A percentile compares a stretch with the other conserved stretches of the same genome.
Evolutionary conservation across 2,329 filamentous ascomycete genomes (phyloP).

Genomic region (Trichoderma sp.): DNA sequence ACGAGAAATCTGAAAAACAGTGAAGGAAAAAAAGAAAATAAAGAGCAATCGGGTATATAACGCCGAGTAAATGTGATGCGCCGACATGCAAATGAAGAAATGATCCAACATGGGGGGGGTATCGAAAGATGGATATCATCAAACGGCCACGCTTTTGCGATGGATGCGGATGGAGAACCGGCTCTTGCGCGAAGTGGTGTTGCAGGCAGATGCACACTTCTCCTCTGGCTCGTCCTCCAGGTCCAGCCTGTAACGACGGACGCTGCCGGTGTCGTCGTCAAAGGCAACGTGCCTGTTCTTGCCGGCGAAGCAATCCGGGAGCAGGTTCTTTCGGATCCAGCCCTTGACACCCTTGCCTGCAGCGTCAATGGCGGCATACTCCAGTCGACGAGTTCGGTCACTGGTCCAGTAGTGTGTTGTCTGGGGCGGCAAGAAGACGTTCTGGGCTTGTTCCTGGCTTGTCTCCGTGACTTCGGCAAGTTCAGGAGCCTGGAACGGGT

Average conservation of each 20-base stretch:
- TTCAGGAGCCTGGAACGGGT: conserved; percentile 54
- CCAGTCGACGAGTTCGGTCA: conserved; percentile 61
- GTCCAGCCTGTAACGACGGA: conserved; percentile 63
- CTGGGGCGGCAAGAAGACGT: conserved; percentile 50
- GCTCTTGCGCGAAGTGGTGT: conserved; percentile 32
- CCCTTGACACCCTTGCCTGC: conserved; percentile 62
- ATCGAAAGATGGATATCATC: neutral
- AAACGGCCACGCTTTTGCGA: conserved; percentile 35
- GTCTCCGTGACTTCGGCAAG: conserved; percentile 38
- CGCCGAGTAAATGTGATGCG: conserved; percentile 39
- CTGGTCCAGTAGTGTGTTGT: conserved; percentile 70
- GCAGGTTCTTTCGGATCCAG: conserved; percentile 59
- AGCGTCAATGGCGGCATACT: conserved; percentile 68
- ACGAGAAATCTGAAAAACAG: conserved; percentile 9
- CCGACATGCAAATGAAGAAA: conserved; percentile 33
- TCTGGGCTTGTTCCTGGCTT: conserved; percentile 27
- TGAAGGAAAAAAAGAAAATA: neutral
- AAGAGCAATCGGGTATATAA: conserved; percentile 39
- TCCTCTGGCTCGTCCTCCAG: conserved; percentile 51
- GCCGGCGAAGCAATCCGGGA: conserved; percentile 64
- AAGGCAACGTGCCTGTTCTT: conserved; percentile 55
- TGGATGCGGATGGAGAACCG: conserved; percentile 38
- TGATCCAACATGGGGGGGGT: conserved; percentile 14
- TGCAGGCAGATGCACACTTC: conserved; percentile 30
- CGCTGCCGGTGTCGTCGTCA: conserved; percentile 65